A percentile compares a stretch with the other conserved stretches of the same genome.
These are phyloP conservation scores for Aspergillus bombycis DNA, from an alignment of 2,329 filamentous ascomycete species.

Conservation along the genomic window DNA sequence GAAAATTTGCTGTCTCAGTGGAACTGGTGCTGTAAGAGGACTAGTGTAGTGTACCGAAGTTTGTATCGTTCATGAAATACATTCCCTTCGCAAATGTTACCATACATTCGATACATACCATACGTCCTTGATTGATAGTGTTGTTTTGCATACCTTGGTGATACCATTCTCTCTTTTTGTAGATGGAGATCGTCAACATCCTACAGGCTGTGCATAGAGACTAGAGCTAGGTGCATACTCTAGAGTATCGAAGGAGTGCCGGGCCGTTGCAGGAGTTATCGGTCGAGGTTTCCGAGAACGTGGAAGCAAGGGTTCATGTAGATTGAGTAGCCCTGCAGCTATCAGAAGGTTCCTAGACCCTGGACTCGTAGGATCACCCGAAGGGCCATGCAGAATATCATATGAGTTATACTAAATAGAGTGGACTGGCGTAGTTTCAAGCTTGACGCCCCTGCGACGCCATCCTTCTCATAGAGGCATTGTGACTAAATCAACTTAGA, in stretches of 20 bases:
- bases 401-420: constrained; percentile 21
- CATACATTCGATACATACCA: background rate
- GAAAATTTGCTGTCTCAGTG: background rate
- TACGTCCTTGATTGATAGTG: background rate
- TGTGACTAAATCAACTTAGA: constrained; percentile 17
- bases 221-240: background rate
- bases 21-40: background rate
- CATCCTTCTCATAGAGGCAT: constrained; percentile 35
- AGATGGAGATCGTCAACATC: background rate
- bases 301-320: background rate
- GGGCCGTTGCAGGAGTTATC: background rate
- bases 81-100: background rate
- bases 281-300: background rate
- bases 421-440: constrained; percentile 19
- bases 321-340: background rate
- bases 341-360: too few relatives aligned
- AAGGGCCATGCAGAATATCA: constrained; percentile 23
- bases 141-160: background rate
- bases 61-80: background rate
- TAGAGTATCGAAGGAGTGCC: background rate
- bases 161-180: background rate
- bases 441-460: constrained; percentile 32
- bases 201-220: too few relatives aligned
- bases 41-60: background rate
- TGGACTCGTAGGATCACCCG: background rate